These are phyloP conservation scores for Nectriaceae sp. DNA, from an alignment of 2,329 filamentous ascomycete species.

Conservation along the genomic window DNA sequence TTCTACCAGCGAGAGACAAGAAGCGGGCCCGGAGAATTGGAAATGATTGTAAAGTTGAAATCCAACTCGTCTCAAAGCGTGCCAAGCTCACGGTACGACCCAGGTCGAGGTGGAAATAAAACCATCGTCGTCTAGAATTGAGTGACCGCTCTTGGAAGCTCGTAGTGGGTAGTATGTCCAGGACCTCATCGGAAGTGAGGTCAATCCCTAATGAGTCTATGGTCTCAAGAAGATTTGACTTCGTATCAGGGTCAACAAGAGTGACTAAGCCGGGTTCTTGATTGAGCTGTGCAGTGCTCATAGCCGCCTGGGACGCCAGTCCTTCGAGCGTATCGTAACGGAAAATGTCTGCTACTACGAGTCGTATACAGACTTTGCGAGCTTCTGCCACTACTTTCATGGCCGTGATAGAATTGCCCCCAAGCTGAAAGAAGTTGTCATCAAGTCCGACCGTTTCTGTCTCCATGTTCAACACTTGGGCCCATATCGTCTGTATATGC, in stretches of 20 bases:
- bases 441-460: slow-evolving; percentile 29
- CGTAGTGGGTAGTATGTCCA: not conserved
- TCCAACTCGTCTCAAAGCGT: not conserved
- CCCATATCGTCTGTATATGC: slow-evolving; percentile 8
- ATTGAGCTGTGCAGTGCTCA: not conserved
- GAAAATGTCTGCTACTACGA: slow-evolving; percentile 3
- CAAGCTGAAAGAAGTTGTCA: slow-evolving; percentile 27
- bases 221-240: not conserved
- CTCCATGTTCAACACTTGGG: slow-evolving; percentile 7
- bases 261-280: not conserved
- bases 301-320: not conserved
- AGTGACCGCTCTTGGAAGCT: not conserved
- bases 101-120: not conserved
- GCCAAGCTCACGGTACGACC: not conserved
- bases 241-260: not conserved
- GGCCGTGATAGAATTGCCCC: slow-evolving; percentile 27
- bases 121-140: not conserved
- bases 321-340: not conserved
- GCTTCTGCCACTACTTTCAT: slow-evolving; percentile 19
- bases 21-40: not conserved
- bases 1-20: not conserved
- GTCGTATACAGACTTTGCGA: slow-evolving; percentile 1
- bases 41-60: not conserved
- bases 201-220: not conserved
- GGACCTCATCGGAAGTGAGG: not conserved